These are phyloP conservation scores for Immersiporthe knoxdaviesiana DNA, from an alignment of 2,329 filamentous ascomycete species.

Conservation along the genomic window DNA sequence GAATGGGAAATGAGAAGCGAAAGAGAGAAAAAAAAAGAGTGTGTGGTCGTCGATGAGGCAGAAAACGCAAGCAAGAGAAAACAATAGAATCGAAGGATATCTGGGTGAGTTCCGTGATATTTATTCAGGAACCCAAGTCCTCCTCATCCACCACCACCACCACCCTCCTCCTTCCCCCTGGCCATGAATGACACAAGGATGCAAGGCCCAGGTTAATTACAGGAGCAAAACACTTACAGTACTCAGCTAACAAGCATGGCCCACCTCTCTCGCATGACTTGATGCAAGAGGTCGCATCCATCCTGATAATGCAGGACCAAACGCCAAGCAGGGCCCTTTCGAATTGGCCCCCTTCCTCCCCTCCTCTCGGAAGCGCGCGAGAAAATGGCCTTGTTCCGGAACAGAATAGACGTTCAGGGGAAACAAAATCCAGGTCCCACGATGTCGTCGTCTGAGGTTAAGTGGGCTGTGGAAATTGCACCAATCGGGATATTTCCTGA, in stretches of 20 bases:
- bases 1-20: constrained; percentile 29
- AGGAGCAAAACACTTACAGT: constrained; percentile 25
- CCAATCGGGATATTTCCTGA: constrained; percentile 29
- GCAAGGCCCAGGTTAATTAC: constrained; percentile 22
- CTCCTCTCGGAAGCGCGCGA: constrained; percentile 22
- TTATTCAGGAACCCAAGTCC: constrained; percentile 23
- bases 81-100: neutral
- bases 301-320: constrained; percentile 21
- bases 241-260: constrained; percentile 7
- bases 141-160: neutral
- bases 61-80: constrained; percentile 16
- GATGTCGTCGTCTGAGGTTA: constrained; percentile 28
- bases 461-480: constrained; percentile 22
- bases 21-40: constrained; percentile 14
- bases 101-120: constrained; percentile 18
- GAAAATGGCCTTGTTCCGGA: constrained; percentile 18
- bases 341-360: neutral
- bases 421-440: constrained; percentile 20
- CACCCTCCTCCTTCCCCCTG: neutral
- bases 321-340: constrained; percentile 5
- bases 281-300: neutral
- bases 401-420: constrained; percentile 15
- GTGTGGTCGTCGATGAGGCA: constrained; percentile 22
- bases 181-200: constrained; percentile 16
- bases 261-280: constrained; percentile 1